A percentile compares a stretch with the other conserved stretches of the same genome.
phyloP scores from a whole-genome alignment of 306 rosid genomes.

The Prinsepia uniflora region DNA sequence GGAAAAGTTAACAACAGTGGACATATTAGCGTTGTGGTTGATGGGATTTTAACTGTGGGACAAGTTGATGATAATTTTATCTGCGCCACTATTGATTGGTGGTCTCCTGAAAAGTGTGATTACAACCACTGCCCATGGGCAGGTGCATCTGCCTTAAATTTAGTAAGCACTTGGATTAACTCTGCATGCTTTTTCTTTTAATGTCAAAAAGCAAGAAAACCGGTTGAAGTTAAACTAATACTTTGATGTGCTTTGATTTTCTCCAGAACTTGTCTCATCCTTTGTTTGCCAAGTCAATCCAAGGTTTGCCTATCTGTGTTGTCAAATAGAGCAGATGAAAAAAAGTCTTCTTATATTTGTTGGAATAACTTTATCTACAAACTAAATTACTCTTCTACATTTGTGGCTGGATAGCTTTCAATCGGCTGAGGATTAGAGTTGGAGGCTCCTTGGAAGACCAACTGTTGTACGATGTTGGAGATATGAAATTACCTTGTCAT shows the following conservation, averaged over 20 bases:
- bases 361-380: neutral
- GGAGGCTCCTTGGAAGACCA: conserved; percentile 98
- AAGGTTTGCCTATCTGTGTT: conserved; percentile 49
- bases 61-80: conserved; percentile 65
- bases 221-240: conserved; percentile 17
- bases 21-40: conserved; percentile 42
- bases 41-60: conserved; percentile 52
- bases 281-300: conserved; percentile 67
- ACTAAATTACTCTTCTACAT: conserved; percentile 20
- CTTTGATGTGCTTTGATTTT: conserved; percentile 30
- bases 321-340: neutral
- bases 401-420: conserved; percentile 61
- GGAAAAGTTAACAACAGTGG: conserved; percentile 28
- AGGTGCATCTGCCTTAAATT: conserved; percentile 52
- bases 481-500: conserved; percentile 62
- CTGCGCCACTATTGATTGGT: conserved; percentile 99
- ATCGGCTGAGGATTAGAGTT: conserved; percentile 83
- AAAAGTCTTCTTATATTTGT: conserved; percentile 1
- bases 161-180: conserved; percentile 48
- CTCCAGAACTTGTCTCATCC: conserved; percentile 85
- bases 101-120: conserved; percentile 88
- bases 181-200: neutral
- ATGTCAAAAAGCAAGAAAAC: conserved; percentile 5
- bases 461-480: conserved; percentile 69
- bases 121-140: conserved; percentile 92